Evolutionary conservation across 768 basidiomycete species (phyloP).

Genomic region (Naganishia vaughanmartiniae): DNA sequence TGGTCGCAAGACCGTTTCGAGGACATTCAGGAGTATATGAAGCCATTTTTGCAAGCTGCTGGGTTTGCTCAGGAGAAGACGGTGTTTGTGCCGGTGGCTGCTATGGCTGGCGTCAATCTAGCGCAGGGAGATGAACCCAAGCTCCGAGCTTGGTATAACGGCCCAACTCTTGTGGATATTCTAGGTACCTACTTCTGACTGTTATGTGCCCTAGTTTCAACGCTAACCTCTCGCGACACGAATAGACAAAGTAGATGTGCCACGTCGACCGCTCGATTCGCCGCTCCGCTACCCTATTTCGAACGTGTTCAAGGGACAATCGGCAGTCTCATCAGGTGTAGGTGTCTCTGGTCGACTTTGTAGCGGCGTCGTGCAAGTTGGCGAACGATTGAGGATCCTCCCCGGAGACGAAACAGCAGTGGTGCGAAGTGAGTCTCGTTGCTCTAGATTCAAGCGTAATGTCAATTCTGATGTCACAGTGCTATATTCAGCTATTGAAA

Average conservation of each 20-base stretch:
- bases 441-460: not conserved
- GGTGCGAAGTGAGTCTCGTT: conserved; percentile 59
- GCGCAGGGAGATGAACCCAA: conserved; percentile 57
- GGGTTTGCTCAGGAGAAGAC: conserved; percentile 79
- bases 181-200: conserved; percentile 60
- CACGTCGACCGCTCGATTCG: conserved; percentile 68
- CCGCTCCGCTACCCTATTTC: conserved; percentile 85
- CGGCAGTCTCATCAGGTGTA: conserved; percentile 63
- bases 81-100: conserved; percentile 81
- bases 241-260: conserved; percentile 76
- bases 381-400: conserved; percentile 77
- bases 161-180: conserved; percentile 76
- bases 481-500: conserved; percentile 67
- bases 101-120: conserved; percentile 85
- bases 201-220: not conserved
- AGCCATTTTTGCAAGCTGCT: conserved; percentile 78
- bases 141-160: conserved; percentile 74
- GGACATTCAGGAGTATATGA: conserved; percentile 71
- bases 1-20: conserved; percentile 83
- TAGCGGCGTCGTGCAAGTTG: conserved; percentile 85
- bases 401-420: conserved; percentile 88
- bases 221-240: not conserved
- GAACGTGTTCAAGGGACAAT: conserved; percentile 89
- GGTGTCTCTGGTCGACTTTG: conserved; percentile 80
- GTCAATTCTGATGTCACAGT: not conserved